Evolutionary conservation across 306 rosid species (phyloP), one percentile per base, ranked within the genome.

Genomic region (Cicer pinnatifidum): DNA sequence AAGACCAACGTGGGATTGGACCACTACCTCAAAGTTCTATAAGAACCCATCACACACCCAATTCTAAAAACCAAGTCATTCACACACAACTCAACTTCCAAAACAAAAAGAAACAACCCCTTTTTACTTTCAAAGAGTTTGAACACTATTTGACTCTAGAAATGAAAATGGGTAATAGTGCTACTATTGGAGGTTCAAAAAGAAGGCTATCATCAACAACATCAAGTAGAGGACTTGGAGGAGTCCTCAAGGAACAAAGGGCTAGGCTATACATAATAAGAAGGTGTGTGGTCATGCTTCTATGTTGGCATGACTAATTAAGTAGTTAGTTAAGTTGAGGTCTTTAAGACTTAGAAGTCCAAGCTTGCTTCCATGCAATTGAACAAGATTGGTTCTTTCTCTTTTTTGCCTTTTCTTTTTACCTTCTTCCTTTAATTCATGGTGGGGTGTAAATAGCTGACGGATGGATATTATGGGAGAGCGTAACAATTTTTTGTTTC

Each of bases 261-360:
- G 97, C 97, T 19, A 87, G 75, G 88, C 87, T 93, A 35, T 93
- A 93, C 78, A 93, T 93, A 5, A 93, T 93, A 33, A 91, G 97
- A 82, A 86, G 98, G 73, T 93, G 98, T 81, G 98, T 93, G 56
- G 94, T 93, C 82, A 91, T 93, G 98, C 98, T 93, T 38, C 97
- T 93, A 46, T 93, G 98, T 50, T 93, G 98, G 98, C 97, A 93
- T 91, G 98, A 93, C 54, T 84, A 84, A 20, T 8, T 44, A 11
- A 9, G 80, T 11, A 7, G 19, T 51, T 62, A 38, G 33, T 53
- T 53, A 1, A 39, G 64, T 60, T 65, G 28, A 63, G 7, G 6
- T 13, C 41, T 78, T 37, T 41, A 50, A 53, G 64, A 50, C 33
- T 80, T 63, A 64, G 39, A 51, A 62, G 67, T 64, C 10, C 67